phyloP scores from a whole-genome alignment of 768 basidiomycete genomes.

The Suillus luteus region DNA sequence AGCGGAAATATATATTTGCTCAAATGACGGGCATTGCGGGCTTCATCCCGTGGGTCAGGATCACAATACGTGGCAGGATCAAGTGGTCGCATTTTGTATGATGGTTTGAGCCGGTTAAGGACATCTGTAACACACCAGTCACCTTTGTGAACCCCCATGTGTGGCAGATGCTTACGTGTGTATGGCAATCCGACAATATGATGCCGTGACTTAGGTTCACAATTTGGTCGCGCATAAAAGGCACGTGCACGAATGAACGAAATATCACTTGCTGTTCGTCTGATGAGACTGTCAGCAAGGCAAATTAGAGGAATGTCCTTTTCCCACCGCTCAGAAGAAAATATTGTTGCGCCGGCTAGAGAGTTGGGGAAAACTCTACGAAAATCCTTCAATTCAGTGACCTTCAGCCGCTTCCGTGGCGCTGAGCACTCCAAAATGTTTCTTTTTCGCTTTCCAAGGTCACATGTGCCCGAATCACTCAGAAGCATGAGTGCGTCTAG shows the following conservation, averaged over 20 bases:
- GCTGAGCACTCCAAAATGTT: conserved; percentile 17
- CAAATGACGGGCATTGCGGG: conserved; percentile 57
- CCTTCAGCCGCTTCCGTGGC: conserved; percentile 32
- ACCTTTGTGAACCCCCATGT: neutral
- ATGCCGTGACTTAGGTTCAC: conserved; percentile 47
- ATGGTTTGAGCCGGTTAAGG: conserved; percentile 57
- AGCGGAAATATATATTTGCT: conserved; percentile 86
- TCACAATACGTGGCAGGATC: conserved; percentile 38
- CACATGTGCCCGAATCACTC: conserved; percentile 5
- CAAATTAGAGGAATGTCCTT: neutral
- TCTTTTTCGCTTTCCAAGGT: conserved; percentile 27
- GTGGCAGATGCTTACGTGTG: conserved; percentile 50
- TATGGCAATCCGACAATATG: conserved; percentile 68
- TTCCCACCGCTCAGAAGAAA: conserved; percentile 13
- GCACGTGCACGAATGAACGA: conserved; percentile 54
- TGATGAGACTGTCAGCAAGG: conserved; percentile 23
- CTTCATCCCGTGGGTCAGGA: conserved; percentile 48
- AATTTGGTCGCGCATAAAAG: conserved; percentile 67
- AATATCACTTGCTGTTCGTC: conserved; percentile 52
- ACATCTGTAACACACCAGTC: conserved; percentile 48
- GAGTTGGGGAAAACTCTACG: no score
- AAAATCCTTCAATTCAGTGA: neutral
- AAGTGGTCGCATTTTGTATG: conserved; percentile 36
- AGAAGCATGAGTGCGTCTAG: conserved; percentile 16
- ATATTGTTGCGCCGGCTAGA: no score